phyloP scores from a whole-genome alignment of 2,329 filamentous ascomycete species.

The Periconia macrospinosa region DNA sequence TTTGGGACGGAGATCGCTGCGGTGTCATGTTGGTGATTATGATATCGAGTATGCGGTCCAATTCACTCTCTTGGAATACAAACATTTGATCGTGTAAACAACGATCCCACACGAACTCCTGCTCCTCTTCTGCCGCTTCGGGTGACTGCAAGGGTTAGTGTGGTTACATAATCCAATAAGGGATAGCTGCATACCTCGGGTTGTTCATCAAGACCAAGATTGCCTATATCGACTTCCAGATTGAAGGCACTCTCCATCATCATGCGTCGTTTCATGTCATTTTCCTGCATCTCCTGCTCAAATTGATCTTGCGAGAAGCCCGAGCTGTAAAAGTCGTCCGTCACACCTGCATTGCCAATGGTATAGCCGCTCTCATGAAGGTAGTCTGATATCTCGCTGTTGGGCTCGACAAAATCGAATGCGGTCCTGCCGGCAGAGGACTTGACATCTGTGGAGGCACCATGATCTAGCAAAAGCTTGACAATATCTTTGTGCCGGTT shows the following conservation, averaged over 20 bases:
- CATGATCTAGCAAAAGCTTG: slow-evolving; percentile 87
- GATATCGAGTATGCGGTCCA: slow-evolving; percentile 89
- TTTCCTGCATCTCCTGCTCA: slow-evolving; percentile 96
- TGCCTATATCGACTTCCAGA: slow-evolving; percentile 92
- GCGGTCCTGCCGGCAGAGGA: slow-evolving; percentile 92
- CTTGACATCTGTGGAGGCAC: slow-evolving; percentile 93
- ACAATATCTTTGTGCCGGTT: slow-evolving; percentile 96
- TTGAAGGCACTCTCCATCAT: slow-evolving; percentile 99
- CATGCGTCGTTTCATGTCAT: slow-evolving; percentile 92
- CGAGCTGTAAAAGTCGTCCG: slow-evolving; percentile 90
- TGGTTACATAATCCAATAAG: slow-evolving; percentile 14
- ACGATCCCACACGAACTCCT: slow-evolving; percentile 93
- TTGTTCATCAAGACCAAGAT: slow-evolving; percentile 92
- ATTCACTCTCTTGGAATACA: slow-evolving; percentile 93
- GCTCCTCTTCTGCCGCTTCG: slow-evolving; percentile 84
- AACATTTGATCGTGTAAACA: slow-evolving; percentile 99
- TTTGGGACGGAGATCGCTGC: slow-evolving; percentile 92
- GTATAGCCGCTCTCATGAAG: slow-evolving; percentile 88
- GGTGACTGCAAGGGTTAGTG: slow-evolving; percentile 33
- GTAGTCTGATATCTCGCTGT: slow-evolving; percentile 96
- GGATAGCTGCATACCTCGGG: slow-evolving; percentile 68
- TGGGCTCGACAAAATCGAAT: slow-evolving; percentile 91
- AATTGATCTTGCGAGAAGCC: slow-evolving; percentile 92
- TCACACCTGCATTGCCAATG: slow-evolving; percentile 76
- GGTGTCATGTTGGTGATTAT: slow-evolving; percentile 98